Conservation (phyloP, 2,329 filamentous ascomycete species). For the Penicillium sp. region DNA sequence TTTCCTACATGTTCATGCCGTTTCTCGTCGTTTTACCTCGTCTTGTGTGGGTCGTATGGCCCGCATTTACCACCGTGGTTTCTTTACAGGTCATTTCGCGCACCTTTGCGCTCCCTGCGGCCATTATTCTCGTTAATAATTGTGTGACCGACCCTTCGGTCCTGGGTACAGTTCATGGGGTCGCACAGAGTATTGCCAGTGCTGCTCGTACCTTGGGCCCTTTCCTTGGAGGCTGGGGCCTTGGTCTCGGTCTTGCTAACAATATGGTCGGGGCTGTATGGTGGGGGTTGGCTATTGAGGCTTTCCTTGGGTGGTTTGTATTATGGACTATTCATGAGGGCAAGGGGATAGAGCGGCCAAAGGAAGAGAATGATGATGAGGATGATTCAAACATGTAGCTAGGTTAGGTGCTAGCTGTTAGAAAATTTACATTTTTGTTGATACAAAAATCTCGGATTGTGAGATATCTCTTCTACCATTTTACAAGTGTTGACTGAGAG, state of each 20-base stretch:
- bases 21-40: constrained; percentile 73
- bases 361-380: constrained; percentile 25
- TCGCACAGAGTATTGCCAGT: constrained; percentile 62
- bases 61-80: constrained; percentile 67
- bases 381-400: constrained; percentile 16
- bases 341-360: constrained; percentile 62
- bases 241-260: constrained; percentile 59
- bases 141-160: constrained; percentile 62
- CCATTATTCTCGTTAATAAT: constrained; percentile 67
- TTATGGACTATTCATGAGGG: constrained; percentile 70
- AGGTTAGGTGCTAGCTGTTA: not conserved
- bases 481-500: too few species aligned
- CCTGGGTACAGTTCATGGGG: constrained; percentile 64
- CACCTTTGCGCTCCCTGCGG: constrained; percentile 69
- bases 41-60: constrained; percentile 63
- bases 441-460: not conserved
- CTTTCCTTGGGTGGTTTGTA: constrained; percentile 62
- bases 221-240: constrained; percentile 60
- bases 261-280: constrained; percentile 63
- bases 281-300: constrained; percentile 63
- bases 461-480: not conserved
- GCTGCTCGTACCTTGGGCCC: constrained; percentile 63
- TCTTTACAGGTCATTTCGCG: constrained; percentile 73
- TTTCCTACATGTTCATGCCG: constrained; percentile 72
- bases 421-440: not conserved